Evolutionary conservation across 176 grass and related monocot genomes (phyloP).

Genomic region (Carex littledalei): DNA sequence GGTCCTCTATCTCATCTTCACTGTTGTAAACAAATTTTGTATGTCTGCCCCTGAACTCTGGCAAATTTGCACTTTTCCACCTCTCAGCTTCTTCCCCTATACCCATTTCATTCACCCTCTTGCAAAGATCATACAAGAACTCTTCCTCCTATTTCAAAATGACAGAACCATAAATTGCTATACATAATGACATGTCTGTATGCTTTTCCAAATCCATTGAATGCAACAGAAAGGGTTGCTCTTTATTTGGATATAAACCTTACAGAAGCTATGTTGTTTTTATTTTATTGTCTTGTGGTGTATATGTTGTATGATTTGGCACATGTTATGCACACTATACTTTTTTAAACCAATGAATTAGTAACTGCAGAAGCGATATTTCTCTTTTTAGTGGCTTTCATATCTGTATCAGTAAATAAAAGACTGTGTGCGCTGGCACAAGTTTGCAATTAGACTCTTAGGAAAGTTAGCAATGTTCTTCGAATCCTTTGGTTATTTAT

Average conservation of each 20-base stretch:
- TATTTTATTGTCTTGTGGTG: not conserved
- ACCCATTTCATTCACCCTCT: not conserved
- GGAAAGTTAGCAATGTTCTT: too few species aligned
- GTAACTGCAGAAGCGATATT: not conserved
- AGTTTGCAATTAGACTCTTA: too few species aligned
- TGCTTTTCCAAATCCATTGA: not conserved
- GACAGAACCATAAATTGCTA: not conserved
- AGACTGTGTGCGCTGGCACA: too few species aligned
- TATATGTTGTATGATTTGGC: not conserved
- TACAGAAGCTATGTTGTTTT: not conserved
- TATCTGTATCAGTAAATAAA: too few species aligned
- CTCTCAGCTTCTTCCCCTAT: not conserved
- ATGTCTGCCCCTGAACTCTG: slow-evolving; percentile 23
- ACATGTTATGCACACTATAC: not conserved
- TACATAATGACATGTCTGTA: not conserved
- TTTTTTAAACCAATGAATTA: not conserved
- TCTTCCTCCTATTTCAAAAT: slow-evolving; percentile 19
- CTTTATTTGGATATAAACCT: not conserved
- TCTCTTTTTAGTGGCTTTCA: too few species aligned
- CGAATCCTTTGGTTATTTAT: not conserved
- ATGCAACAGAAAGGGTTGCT: not conserved
- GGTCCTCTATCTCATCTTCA: slow-evolving; percentile 34
- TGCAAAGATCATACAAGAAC: slow-evolving; percentile 10
- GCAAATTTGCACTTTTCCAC: not conserved
- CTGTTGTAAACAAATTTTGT: slow-evolving; percentile 34